A percentile compares a stretch with the other conserved stretches of the same genome.
These are phyloP conservation scores for Pythium sukuiense DNA, from an alignment of 352 stramenopile genomes.

Conservation along the genomic window DNA sequence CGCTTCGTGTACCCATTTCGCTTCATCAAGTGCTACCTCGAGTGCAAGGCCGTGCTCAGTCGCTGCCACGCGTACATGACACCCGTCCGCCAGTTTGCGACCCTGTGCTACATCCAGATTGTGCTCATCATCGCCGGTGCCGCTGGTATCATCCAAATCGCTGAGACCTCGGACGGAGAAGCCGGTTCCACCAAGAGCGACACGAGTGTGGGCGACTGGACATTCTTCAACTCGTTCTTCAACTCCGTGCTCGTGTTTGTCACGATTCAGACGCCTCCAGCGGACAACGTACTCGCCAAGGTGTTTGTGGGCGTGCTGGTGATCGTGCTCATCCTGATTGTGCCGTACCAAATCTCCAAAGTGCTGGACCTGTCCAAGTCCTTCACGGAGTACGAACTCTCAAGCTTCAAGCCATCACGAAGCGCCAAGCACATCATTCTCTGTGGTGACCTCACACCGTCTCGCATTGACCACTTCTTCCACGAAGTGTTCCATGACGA, in stretches of 20 bases:
- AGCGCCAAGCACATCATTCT: constrained; percentile 75
- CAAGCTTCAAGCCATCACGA: constrained; percentile 66
- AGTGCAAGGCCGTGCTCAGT: constrained; percentile 69
- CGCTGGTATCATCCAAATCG: constrained; percentile 83
- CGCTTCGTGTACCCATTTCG: constrained; percentile 83
- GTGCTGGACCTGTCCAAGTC: constrained; percentile 79
- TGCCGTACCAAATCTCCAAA: constrained; percentile 83
- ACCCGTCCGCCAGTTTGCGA: constrained; percentile 77
- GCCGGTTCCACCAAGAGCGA: constrained; percentile 27
- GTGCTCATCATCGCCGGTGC: constrained; percentile 72
- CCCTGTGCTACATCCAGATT: constrained; percentile 84
- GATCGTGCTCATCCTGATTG: constrained; percentile 82
- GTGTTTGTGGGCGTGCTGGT: constrained; percentile 81
- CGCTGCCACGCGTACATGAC: constrained; percentile 79
- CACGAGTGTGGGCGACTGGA: constrained; percentile 78
- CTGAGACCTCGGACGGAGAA: constrained; percentile 68
- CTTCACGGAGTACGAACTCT: constrained; percentile 72
- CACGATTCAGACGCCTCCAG: constrained; percentile 81
- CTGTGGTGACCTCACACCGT: constrained; percentile 78
- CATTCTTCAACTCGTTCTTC: constrained; percentile 89
- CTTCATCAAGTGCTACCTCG: constrained; percentile 82
- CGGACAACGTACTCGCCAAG: constrained; percentile 81
- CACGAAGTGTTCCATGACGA: constrained; percentile 88
- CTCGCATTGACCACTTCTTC: constrained; percentile 85
- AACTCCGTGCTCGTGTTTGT: constrained; percentile 89